Base-by-base conservation (phyloP, 164 flowering plant species). In the Protea cynaroides region DNA sequence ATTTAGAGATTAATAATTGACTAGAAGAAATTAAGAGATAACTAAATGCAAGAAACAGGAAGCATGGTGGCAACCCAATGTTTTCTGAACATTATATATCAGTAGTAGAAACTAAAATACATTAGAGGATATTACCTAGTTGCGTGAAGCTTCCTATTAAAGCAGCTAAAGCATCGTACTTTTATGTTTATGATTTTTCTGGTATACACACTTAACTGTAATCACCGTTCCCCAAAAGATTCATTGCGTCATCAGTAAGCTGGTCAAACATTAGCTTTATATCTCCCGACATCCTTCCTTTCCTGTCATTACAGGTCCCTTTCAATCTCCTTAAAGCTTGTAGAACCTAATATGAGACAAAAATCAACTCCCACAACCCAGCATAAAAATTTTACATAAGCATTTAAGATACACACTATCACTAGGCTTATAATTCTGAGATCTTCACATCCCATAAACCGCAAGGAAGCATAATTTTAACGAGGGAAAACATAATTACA, bases 231-330 rank as follows among this genome's bases (percentile, higher is more conserved):
- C 89, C 93, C 91, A 94, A 73, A 67, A 94, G 80, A 78, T 76
- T 91, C 87, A 84, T 78, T 14, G 99, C 84, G 76, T 91, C 91
- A 69, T 94, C 98, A 56, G 98, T 94, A 36, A 94, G 87, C 72
- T 91, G 96, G 78, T 94, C 96, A 84, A 94, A 94, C 25, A 76
- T 68, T 71, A 63, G 72, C 74, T 91, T 89, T 40, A 81, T 84
- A 59, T 87, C 91, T 77, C 80, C 79, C 23, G 98, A 71, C 98
- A 94, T 94, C 72, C 82, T 94, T 56, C 73, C 88, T 75, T 85
- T 90, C 74, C 72, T 84, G 69, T 71, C 78, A 64, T 66, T 76
- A 61, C 93, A 81, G 57, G 70, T 75, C 38, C 96, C 98, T 75
- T 94, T 94, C 72, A 94, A 68, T 71, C 98, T 85, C 74, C 84